Conservation (phyloP, 495 filamentous ascomycete species). For the Penicillium robsamsonii region DNA sequence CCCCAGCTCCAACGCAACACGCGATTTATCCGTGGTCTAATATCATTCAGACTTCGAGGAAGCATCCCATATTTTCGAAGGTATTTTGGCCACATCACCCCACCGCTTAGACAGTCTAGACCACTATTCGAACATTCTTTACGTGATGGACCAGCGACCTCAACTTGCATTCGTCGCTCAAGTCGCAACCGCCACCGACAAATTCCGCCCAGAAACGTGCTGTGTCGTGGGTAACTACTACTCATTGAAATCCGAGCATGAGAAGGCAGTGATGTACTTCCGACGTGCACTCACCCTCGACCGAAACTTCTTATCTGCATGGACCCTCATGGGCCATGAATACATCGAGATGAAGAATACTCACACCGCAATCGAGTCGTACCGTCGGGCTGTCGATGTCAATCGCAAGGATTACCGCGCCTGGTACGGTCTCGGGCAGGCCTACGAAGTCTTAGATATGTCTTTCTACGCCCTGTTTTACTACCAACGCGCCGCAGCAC, state of each 20-base stretch:
- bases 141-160: conserved; percentile 81
- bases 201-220: conserved; percentile 95
- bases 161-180: conserved; percentile 92
- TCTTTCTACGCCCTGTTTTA: conserved; percentile 95
- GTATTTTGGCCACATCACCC: conserved; percentile 75
- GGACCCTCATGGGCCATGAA: conserved; percentile 99
- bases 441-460: conserved; percentile 98
- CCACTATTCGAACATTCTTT: conserved; percentile 95
- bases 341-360: conserved; percentile 99
- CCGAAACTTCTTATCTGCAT: conserved; percentile 86
- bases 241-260: conserved; percentile 85
- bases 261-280: conserved; percentile 98
- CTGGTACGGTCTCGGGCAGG: conserved; percentile 97
- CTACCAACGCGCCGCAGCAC: conserved; percentile 89
- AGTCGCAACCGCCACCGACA: conserved; percentile 82
- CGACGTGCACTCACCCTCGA: conserved; percentile 93
- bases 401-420: conserved; percentile 97
- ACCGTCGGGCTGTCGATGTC: conserved; percentile 91
- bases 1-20: background rate
- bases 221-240: conserved; percentile 98
- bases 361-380: conserved; percentile 95
- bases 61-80: conserved; percentile 80
- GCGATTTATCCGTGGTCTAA: background rate
- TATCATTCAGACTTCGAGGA: conserved; percentile 65
- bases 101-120: conserved; percentile 88